Evolutionary conservation across 2,329 filamentous ascomycete species (phyloP).

Genomic region (Arthrobotrys sinensis): DNA sequence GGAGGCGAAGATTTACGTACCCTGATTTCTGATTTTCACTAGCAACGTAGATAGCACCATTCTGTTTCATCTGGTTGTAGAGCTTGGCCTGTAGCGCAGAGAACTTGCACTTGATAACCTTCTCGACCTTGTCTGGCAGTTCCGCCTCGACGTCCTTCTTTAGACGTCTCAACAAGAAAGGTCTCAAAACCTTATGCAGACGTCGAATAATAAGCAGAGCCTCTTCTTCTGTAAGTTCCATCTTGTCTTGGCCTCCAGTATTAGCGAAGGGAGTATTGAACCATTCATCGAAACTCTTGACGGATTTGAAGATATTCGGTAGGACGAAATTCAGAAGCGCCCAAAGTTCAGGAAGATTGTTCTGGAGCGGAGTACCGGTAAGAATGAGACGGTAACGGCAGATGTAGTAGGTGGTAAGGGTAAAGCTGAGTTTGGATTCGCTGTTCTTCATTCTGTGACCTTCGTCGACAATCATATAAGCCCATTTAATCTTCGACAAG

Average conservation of each 20-base stretch:
- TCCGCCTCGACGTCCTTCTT: constrained; percentile 99
- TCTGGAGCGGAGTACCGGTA: constrained; percentile 96
- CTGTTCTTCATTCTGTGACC: constrained; percentile 99
- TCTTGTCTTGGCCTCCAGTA: constrained; percentile 97
- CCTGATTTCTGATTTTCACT: constrained; percentile 79
- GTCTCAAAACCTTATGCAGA: constrained; percentile 95
- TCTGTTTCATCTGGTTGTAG: constrained; percentile 96
- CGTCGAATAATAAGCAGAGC: constrained; percentile 97
- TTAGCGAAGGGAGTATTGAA: constrained; percentile 99
- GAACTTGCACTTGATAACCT: constrained; percentile 99
- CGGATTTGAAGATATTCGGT: constrained; percentile 98
- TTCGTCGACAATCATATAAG: constrained; percentile 99
- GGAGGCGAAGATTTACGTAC: constrained; percentile 29
- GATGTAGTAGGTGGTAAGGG: constrained; percentile 93
- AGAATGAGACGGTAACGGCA: constrained; percentile 96
- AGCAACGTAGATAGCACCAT: constrained; percentile 93
- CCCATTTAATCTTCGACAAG: constrained; percentile 98
- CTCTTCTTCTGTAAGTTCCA: constrained; percentile 99
- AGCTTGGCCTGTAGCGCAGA: constrained; percentile 92
- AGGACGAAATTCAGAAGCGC: constrained; percentile 98
- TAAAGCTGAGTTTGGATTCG: constrained; percentile 94
- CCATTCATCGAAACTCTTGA: constrained; percentile 99
- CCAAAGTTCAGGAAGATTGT: constrained; percentile 96
- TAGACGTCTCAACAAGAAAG: constrained; percentile 96
- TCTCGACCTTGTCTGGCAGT: constrained; percentile 97